Evolutionary conservation across 768 basidiomycete genomes (phyloP), one percentile per base, ranked within the genome.

Genomic region (Lenzites betulinus): DNA sequence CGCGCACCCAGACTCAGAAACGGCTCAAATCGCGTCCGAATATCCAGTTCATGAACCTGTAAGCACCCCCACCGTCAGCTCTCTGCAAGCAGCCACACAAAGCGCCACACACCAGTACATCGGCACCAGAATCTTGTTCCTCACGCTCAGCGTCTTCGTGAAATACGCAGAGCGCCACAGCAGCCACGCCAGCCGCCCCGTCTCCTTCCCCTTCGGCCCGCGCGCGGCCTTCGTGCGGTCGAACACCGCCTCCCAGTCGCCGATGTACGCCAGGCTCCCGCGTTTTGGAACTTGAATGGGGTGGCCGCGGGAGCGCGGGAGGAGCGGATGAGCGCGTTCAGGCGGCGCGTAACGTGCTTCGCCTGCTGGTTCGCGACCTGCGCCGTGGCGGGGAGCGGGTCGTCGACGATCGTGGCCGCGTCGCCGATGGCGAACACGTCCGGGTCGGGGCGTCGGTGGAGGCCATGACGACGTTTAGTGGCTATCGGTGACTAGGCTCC

Each of bases 371-470:
- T 83, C 6, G 91, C 90, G 23, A 93, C 91, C 82, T 95, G 93
- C 3, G 93, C 92, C 16, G 93, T 95, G 1, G 93, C 91, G 12
- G 93, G 92, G 11, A 94, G 76, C 41, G 79, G 76, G 23, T 76
- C 76, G 43, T 76, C 81, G 35, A 83, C 78, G 51, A 89, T 81
- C 43, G 77, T 79, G 1, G 86, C 84, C 41, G 89, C 85, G 68
- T 95, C 93, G 5, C 93, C 93, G 56, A 95, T 87, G n/a, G 2
- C 91, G 79, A 82, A 94, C 0, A 95, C 86, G 69, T 92, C 84
- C 2, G 81, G 77, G 66, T 91, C 78, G 79, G 67, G n/a, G 76
- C 72, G 3, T 80, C 58, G 7, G 64, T 83, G 46, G 87, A 80
- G 8, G 75, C 72, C 72, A 78, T 78, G 38, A 89, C 71, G 8